Evolutionary conservation across 148 eudicot genomes (phyloP).

Genomic region (Nepenthes mirabilis): DNA sequence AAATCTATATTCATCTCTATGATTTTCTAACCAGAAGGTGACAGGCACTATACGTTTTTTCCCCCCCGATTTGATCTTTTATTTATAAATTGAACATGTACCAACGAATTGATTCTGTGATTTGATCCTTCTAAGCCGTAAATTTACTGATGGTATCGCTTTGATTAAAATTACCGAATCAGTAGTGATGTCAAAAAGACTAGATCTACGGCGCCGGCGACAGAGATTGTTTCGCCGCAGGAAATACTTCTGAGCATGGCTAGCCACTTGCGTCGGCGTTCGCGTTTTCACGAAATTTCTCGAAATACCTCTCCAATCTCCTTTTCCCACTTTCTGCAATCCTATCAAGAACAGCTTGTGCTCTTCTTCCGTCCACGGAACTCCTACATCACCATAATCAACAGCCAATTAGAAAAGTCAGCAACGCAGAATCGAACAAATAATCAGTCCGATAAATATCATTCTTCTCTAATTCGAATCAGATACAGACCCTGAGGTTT

Average conservation of each 20-base stretch:
- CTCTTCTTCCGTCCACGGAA: constrained; percentile 80
- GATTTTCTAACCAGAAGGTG: no score
- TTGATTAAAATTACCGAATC: constrained; percentile 33
- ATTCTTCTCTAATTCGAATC: not conserved
- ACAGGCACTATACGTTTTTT: no score
- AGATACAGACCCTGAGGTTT: not conserved
- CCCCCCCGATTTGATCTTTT: no score
- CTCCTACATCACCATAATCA: constrained; percentile 23
- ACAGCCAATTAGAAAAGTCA: not conserved
- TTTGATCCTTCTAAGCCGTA: not conserved
- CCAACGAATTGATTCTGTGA: not conserved
- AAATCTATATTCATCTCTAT: no score
- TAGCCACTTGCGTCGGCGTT: constrained; percentile 80
- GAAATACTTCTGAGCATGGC: constrained; percentile 77
- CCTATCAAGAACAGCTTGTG: constrained; percentile 66
- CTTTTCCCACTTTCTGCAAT: constrained; percentile 59
- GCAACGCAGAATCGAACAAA: not conserved
- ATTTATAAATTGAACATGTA: not conserved
- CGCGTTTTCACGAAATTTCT: constrained; percentile 64
- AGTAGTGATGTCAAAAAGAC: constrained; percentile 78
- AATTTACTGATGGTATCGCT: not conserved
- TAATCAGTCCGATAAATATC: constrained; percentile 2
- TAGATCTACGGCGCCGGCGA: constrained; percentile 69
- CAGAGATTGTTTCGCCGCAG: constrained; percentile 46
- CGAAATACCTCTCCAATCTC: constrained; percentile 79